Evolutionary conservation across 768 basidiomycete genomes (phyloP).

Genomic region (Mycena indigotica): DNA sequence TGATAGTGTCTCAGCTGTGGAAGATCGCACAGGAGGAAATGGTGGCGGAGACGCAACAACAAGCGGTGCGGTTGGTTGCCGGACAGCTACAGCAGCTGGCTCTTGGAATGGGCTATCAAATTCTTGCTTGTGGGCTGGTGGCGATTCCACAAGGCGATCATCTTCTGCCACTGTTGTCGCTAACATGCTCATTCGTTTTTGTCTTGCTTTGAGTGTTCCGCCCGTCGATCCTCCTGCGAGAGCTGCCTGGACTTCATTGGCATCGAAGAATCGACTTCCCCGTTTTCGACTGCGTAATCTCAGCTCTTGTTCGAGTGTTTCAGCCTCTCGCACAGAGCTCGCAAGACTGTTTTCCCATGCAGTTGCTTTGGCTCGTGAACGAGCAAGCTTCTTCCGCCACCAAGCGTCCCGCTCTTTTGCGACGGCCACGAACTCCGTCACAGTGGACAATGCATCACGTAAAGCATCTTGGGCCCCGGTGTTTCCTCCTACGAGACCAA

Average conservation of each 20-base stretch:
- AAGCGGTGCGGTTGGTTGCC: background rate
- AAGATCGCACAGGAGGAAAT: conserved; percentile 10
- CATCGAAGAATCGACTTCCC: conserved; percentile 59
- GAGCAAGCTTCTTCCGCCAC: conserved; percentile 65
- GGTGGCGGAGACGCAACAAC: background rate
- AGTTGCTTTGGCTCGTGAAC: conserved; percentile 61
- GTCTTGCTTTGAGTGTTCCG: conserved; percentile 27
- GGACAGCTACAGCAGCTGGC: background rate
- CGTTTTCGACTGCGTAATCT: conserved; percentile 58
- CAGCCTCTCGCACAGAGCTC: conserved; percentile 84
- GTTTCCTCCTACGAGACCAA: conserved; percentile 47
- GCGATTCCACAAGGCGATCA: conserved; percentile 8
- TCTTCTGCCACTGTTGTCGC: conserved; percentile 9
- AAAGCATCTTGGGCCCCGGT: conserved; percentile 52
- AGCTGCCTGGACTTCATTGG: conserved; percentile 26
- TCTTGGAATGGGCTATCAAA: conserved; percentile 6
- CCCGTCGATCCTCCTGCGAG: conserved; percentile 11
- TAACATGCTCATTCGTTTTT: conserved; percentile 13
- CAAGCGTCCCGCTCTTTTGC: conserved; percentile 78
- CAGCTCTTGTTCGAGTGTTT: conserved; percentile 79
- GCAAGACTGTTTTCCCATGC: conserved; percentile 93
- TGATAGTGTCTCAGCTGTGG: conserved; percentile 18
- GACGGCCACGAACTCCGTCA: conserved; percentile 72
- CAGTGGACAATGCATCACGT: conserved; percentile 57
- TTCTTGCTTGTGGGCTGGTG: background rate